Evolutionary conservation across 441 rosid species (phyloP).

Genomic region (Arabidopsis hybrid): DNA sequence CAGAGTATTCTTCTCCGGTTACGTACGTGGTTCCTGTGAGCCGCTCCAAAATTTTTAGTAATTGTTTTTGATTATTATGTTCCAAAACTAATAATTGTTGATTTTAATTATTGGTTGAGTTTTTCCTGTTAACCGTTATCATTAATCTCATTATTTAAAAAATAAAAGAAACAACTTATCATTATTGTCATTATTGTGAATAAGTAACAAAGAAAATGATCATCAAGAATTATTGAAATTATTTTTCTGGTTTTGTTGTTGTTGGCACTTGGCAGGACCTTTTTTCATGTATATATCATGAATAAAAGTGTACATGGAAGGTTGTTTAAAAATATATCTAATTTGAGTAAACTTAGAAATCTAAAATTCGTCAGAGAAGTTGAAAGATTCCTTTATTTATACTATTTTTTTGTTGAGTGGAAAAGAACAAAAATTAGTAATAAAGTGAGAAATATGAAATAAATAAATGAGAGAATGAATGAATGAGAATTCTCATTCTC

Average conservation of each 20-base stretch:
- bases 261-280: constrained; percentile 3
- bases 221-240: constrained; percentile 7
- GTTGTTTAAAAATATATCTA: constrained; percentile 9
- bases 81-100: neutral
- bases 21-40: constrained; percentile 43
- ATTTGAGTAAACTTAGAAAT: constrained; percentile 28
- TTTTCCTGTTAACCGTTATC: constrained; percentile 38
- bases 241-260: no score
- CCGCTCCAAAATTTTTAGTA: constrained; percentile 31
- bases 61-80: constrained; percentile 19
- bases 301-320: constrained; percentile 8
- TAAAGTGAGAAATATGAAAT: constrained; percentile 12
- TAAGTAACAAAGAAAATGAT: neutral
- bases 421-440: neutral
- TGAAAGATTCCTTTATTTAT: constrained; percentile 35
- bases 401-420: neutral
- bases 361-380: constrained; percentile 33
- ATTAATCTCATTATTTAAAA: neutral
- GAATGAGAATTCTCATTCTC: constrained; percentile 38
- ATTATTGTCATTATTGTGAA: constrained; percentile 35
- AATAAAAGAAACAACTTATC: constrained; percentile 1
- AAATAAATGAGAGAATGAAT: constrained; percentile 24
- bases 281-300: constrained; percentile 24
- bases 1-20: constrained; percentile 32
- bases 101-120: constrained; percentile 16